Conservation (phyloP, 1,284 basidiomycete species). For the Termitomyces sp. region DNA sequence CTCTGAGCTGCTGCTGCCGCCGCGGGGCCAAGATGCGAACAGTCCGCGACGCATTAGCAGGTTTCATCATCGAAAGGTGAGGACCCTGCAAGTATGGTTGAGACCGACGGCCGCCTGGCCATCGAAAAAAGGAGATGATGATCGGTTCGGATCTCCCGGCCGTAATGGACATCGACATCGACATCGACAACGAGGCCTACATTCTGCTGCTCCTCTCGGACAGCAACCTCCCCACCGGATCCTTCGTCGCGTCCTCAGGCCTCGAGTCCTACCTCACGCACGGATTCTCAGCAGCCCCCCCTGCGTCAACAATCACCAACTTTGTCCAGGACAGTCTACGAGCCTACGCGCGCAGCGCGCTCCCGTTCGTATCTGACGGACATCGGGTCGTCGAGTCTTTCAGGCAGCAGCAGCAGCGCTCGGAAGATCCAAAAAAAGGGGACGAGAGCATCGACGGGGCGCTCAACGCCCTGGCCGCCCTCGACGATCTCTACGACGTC, state of each 20-base stretch:
- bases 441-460: constrained; percentile 17
- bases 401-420: background rate
- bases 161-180: constrained; percentile 15
- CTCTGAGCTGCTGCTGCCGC: constrained; percentile 4
- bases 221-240: constrained; percentile 82
- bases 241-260: constrained; percentile 90
- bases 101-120: too few relatives aligned
- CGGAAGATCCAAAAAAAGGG: constrained; percentile 6
- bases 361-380: constrained; percentile 73
- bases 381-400: constrained; percentile 40
- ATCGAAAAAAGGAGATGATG: constrained; percentile 1
- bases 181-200: constrained; percentile 48
- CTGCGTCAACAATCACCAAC: constrained; percentile 38
- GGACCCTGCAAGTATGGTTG: too few relatives aligned
- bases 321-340: constrained; percentile 70
- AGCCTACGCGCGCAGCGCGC: constrained; percentile 70
- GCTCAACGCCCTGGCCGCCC: constrained; percentile 39
- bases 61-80: constrained; percentile 25
- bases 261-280: constrained; percentile 89
- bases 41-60: constrained; percentile 15
- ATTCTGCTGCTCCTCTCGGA: constrained; percentile 73
- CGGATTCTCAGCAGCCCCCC: constrained; percentile 55
- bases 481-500: constrained; percentile 80
- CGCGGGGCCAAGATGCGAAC: constrained; percentile 12
- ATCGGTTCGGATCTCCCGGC: constrained; percentile 9